phyloP scores from a whole-genome alignment of 2,329 filamentous ascomycete species.

The Ramularia collo-cygni region DNA sequence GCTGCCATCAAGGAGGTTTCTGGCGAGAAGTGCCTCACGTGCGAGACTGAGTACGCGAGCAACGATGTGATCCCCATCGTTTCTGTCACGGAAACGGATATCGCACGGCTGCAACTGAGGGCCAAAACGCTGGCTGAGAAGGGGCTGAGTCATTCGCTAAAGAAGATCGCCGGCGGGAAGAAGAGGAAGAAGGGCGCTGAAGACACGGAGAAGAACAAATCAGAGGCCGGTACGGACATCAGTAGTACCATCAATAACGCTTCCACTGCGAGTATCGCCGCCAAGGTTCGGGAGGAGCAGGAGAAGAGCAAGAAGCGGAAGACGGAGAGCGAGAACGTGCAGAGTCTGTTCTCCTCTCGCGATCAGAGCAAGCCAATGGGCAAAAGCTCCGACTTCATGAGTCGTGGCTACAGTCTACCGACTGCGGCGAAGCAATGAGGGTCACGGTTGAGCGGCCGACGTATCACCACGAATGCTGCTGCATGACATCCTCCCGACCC shows the following conservation, averaged over 20 bases:
- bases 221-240: too few relatives aligned
- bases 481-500: too few relatives aligned
- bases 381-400: conserved; percentile 46
- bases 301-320: conserved; percentile 75
- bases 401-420: conserved; percentile 32
- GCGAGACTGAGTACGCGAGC: conserved; percentile 63
- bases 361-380: conserved; percentile 31
- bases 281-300: conserved; percentile 80
- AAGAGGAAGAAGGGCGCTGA: conserved; percentile 52
- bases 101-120: conserved; percentile 59
- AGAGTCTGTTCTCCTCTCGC: conserved; percentile 40
- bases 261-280: conserved; percentile 76
- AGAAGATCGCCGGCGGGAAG: conserved; percentile 59
- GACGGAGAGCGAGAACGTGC: conserved; percentile 49
- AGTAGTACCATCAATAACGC: conserved; percentile 81
- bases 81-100: conserved; percentile 62
- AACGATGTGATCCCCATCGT: conserved; percentile 80
- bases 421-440: not conserved
- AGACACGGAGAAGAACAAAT: conserved; percentile 5
- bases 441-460: too few relatives aligned
- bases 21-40: conserved; percentile 56
- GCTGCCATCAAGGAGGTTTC: conserved; percentile 62
- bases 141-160: conserved; percentile 77
- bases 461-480: too few relatives aligned
- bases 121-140: conserved; percentile 61